These are phyloP conservation scores for Coffea canephora DNA, from an alignment of 257 asterid genomes.

Conservation along the genomic window DNA sequence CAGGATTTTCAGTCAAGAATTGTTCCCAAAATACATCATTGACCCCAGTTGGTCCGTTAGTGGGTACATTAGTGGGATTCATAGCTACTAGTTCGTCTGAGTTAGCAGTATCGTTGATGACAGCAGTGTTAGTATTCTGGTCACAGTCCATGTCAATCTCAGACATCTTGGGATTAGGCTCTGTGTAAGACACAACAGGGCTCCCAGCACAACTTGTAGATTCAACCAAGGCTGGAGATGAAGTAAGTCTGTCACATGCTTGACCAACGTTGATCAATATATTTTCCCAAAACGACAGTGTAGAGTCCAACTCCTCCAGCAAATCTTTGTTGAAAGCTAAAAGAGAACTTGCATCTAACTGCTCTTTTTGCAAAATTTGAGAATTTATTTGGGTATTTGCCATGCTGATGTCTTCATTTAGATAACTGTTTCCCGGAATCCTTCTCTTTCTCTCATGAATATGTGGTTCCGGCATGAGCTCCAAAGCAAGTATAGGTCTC, in stretches of 20 bases:
- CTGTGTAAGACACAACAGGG: constrained; percentile 57
- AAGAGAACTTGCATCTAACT: constrained; percentile 40
- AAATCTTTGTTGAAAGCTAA: constrained; percentile 40
- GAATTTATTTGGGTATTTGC: constrained; percentile 40
- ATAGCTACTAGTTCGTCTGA: constrained; percentile 37
- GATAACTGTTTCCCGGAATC: constrained; percentile 47
- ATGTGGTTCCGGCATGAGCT: constrained; percentile 41
- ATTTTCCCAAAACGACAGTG: constrained; percentile 63
- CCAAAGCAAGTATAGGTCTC: constrained; percentile 40
- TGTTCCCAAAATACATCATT: constrained; percentile 97
- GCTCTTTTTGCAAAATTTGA: constrained; percentile 32
- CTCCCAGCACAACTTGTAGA: constrained; percentile 45
- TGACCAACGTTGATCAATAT: constrained; percentile 42
- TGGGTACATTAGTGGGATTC: constrained; percentile 10
- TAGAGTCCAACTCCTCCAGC: constrained; percentile 61
- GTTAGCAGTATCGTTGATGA: constrained; percentile 27
- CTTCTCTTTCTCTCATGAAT: constrained; percentile 62
- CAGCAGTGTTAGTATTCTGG: constrained; percentile 46
- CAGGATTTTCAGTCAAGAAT: constrained; percentile 90
- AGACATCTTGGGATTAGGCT: constrained; percentile 36
- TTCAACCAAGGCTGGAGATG: constrained; percentile 47
- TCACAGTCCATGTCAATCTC: constrained; percentile 68
- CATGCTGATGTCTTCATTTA: constrained; percentile 35
- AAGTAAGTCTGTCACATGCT: constrained; percentile 30
- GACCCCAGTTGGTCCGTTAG: constrained; percentile 52